phyloP scores from a whole-genome alignment of 1,284 basidiomycete genomes.

The Ceratobasidium sp. region DNA sequence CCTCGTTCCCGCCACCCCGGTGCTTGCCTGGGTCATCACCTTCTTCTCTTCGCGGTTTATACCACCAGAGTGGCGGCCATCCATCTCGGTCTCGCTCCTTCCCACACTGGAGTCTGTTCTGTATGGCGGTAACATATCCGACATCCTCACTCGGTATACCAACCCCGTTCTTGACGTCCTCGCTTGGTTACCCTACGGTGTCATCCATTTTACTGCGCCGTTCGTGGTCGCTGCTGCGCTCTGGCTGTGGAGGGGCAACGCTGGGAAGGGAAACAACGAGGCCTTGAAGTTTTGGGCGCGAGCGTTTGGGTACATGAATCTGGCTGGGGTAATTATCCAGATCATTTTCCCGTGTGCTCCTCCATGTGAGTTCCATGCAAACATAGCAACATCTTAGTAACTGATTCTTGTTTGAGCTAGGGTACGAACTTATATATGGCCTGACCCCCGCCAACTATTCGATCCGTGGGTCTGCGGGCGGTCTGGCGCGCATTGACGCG shows the following conservation, averaged over 20 bases:
- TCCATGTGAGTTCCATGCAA: constrained; percentile 62
- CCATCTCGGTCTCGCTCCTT: constrained; percentile 88
- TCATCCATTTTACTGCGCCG: constrained; percentile 86
- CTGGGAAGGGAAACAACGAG: constrained; percentile 63
- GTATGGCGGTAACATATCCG: constrained; percentile 96
- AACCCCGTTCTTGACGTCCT: constrained; percentile 90
- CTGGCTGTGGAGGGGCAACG: constrained; percentile 66
- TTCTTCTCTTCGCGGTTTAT: constrained; percentile 91
- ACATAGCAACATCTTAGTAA: background rate
- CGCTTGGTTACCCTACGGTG: constrained; percentile 96
- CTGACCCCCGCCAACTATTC: constrained; percentile 92
- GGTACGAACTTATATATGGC: constrained; percentile 98
- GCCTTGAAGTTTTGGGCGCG: constrained; percentile 85
- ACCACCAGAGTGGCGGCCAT: constrained; percentile 73
- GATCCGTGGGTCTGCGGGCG: constrained; percentile 92
- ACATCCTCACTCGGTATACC: constrained; percentile 92
- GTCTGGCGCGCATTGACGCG: constrained; percentile 89
- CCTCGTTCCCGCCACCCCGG: constrained; percentile 81
- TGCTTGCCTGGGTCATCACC: constrained; percentile 83
- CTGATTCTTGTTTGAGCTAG: constrained; percentile 53
- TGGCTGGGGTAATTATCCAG: constrained; percentile 87
- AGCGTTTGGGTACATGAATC: constrained; percentile 93
- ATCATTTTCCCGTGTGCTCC: constrained; percentile 91
- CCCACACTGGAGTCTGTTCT: constrained; percentile 93
- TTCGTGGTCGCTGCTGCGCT: constrained; percentile 79